Conservation (phyloP, 2,329 filamentous ascomycete genomes). For the Pyrenochaeta sp. region DNA sequence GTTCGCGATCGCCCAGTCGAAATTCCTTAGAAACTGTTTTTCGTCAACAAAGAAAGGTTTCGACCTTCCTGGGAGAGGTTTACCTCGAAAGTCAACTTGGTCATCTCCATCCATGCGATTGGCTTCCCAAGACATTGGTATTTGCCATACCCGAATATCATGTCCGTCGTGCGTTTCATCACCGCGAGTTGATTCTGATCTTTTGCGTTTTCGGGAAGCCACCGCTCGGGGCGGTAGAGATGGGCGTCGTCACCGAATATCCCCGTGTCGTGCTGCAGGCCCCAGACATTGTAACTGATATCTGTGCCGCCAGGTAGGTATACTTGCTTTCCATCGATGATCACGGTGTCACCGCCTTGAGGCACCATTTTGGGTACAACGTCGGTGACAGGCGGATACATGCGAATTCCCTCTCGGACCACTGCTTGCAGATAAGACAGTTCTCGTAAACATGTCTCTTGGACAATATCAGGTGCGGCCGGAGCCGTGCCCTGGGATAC, state of each 20-base stretch:
- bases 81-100: slow-evolving; percentile 52
- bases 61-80: too few species aligned
- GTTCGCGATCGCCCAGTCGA: slow-evolving; percentile 29
- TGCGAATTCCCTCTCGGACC: slow-evolving; percentile 52
- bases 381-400: slow-evolving; percentile 48
- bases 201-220: slow-evolving; percentile 43
- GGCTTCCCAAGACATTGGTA: slow-evolving; percentile 41
- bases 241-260: slow-evolving; percentile 50
- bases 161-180: slow-evolving; percentile 36
- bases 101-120: slow-evolving; percentile 43
- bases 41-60: not conserved
- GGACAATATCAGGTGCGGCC: slow-evolving; percentile 49
- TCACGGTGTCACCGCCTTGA: slow-evolving; percentile 31
- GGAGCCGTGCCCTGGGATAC: slow-evolving; percentile 27
- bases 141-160: slow-evolving; percentile 44
- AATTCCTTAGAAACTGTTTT: slow-evolving; percentile 25
- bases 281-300: slow-evolving; percentile 32
- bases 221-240: slow-evolving; percentile 57
- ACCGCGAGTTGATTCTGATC: slow-evolving; percentile 13
- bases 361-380: slow-evolving; percentile 36
- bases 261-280: slow-evolving; percentile 26
- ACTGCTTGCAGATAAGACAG: slow-evolving; percentile 56
- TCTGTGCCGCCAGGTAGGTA: slow-evolving; percentile 38
- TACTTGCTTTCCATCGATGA: slow-evolving; percentile 22
- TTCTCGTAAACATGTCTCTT: slow-evolving; percentile 50